Evolutionary conservation across 768 basidiomycete genomes (phyloP).

Genomic region (Kwoniella europaea): DNA sequence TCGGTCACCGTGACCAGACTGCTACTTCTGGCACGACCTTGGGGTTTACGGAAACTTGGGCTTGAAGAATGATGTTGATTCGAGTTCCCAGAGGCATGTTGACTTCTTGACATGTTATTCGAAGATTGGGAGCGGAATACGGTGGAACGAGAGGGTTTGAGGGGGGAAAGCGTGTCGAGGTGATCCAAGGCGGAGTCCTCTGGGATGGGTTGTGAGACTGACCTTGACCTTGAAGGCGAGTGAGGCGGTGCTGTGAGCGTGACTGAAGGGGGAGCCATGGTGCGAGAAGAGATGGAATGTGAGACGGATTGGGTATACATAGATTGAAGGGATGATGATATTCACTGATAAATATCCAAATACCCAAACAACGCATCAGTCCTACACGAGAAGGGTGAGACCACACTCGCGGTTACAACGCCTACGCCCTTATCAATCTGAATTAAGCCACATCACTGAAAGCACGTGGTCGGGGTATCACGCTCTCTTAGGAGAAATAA

Average conservation of each 20-base stretch:
- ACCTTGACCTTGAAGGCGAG: slow-evolving; percentile 45
- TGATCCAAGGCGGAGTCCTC: slow-evolving; percentile 31
- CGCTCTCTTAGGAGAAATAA: no score
- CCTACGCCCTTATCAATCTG: no score
- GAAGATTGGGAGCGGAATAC: slow-evolving; percentile 39
- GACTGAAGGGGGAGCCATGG: slow-evolving; percentile 39
- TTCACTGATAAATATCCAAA: background rate
- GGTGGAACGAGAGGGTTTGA: slow-evolving; percentile 28
- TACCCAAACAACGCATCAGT: no score
- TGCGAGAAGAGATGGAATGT: background rate
- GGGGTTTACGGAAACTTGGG: slow-evolving; percentile 17
- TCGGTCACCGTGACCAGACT: slow-evolving; percentile 59
- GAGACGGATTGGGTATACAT: background rate
- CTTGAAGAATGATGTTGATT: slow-evolving; percentile 6
- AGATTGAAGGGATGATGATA: background rate
- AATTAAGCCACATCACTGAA: no score
- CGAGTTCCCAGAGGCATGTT: background rate
- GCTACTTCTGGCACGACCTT: slow-evolving; percentile 55
- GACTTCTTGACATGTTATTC: slow-evolving; percentile 22
- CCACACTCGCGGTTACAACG: no score
- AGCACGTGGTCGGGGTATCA: no score
- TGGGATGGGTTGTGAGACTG: slow-evolving; percentile 51
- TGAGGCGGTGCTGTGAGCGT: slow-evolving; percentile 43
- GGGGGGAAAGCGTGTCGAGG: slow-evolving; percentile 20
- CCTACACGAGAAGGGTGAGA: no score